Conservation (phyloP, 306 rosid species). For the Corylus avellana region DNA sequence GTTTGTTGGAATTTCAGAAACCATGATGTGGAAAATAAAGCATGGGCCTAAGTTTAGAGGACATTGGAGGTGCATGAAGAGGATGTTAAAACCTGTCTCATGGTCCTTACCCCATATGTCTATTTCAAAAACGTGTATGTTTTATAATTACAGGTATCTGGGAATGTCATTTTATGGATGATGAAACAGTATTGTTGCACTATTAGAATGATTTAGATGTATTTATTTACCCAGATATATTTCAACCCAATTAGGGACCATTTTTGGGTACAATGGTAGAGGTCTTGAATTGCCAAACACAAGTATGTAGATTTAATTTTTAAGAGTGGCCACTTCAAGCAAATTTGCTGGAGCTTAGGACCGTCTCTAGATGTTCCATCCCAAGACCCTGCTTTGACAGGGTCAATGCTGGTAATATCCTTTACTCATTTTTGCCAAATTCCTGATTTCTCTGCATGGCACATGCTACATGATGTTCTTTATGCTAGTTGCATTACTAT, state of each 20-base stretch:
- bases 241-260: neutral
- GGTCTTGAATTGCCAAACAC: neutral
- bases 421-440: neutral
- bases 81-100: neutral
- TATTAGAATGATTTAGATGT: neutral
- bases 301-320: neutral
- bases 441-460: neutral
- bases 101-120: neutral
- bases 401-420: neutral
- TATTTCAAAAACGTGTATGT: neutral
- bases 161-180: neutral
- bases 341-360: neutral
- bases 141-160: neutral
- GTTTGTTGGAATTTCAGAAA: neutral
- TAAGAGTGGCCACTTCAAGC: neutral
- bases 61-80: neutral
- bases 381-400: neutral
- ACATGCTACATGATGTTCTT: neutral
- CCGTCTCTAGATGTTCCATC: neutral
- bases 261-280: neutral
- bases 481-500: neutral
- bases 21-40: neutral
- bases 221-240: neutral
- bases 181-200: neutral
- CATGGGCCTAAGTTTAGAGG: slow-evolving; percentile 7